Conservation (phyloP, 2,329 filamentous ascomycete genomes). For the Sphaerulina vaccinii region DNA sequence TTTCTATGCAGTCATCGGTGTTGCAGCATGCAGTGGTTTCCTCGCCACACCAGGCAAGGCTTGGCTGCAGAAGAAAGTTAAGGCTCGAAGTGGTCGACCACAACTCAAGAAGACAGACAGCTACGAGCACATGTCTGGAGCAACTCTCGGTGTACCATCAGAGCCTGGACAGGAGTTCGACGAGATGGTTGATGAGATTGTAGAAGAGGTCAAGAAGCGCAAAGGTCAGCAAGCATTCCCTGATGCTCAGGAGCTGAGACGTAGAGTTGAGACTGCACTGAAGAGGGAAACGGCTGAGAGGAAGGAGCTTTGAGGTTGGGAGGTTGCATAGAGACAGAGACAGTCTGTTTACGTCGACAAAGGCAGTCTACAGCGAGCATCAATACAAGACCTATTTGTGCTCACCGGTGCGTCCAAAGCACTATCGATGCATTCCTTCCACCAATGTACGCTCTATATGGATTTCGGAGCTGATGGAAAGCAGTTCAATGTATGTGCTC, state of each 20-base stretch:
- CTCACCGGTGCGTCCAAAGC: too few species aligned
- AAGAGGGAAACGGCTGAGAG: constrained; percentile 19
- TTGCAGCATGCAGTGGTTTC: constrained; percentile 64
- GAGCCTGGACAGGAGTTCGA: constrained; percentile 74
- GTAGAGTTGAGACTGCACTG: constrained; percentile 51
- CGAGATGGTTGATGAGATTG: constrained; percentile 74
- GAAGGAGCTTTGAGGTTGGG: background rate
- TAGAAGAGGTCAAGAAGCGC: constrained; percentile 66
- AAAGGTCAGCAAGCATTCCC: constrained; percentile 43
- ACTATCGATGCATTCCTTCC: too few species aligned
- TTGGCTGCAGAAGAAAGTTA: constrained; percentile 41
- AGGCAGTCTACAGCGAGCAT: too few species aligned
- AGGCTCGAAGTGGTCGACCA: constrained; percentile 36
- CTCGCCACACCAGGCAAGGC: constrained; percentile 77
- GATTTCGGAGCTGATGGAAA: too few species aligned
- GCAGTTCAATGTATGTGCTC: too few species aligned
- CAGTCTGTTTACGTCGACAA: too few species aligned
- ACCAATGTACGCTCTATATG: too few species aligned
- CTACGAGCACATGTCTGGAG: constrained; percentile 41
- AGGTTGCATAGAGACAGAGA: too few species aligned
- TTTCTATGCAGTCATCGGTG: constrained; percentile 77
- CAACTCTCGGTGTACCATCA: constrained; percentile 72
- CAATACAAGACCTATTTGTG: too few species aligned
- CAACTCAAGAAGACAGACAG: constrained; percentile 32
- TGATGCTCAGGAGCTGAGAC: constrained; percentile 53